Conservation (phyloP, 306 rosid species). For the Fragaria nilgerrensis region DNA sequence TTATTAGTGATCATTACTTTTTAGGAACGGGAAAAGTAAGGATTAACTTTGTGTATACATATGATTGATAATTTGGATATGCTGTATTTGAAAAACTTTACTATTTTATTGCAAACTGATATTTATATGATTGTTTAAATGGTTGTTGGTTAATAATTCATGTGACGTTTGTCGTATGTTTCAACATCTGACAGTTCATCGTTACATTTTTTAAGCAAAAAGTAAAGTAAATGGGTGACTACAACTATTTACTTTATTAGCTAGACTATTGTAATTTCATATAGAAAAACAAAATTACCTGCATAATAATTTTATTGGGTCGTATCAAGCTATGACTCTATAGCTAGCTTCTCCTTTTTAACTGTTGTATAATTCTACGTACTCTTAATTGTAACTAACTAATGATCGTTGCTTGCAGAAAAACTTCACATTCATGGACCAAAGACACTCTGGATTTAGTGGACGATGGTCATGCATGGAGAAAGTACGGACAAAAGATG, state of each 20-base stretch:
- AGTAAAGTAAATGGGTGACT: not conserved
- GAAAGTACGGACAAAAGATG: conserved; percentile 70
- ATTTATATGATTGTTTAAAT: not conserved
- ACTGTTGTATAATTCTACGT: not conserved
- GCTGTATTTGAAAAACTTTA: not conserved
- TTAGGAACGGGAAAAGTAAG: not conserved
- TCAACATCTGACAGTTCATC: not conserved
- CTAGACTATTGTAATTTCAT: not conserved
- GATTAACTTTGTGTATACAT: too few species aligned
- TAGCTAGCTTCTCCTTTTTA: not conserved
- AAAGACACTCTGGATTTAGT: conserved; percentile 31
- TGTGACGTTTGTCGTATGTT: not conserved
- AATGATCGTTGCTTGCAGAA: conserved; percentile 32
- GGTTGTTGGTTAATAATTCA: not conserved
- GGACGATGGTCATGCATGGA: conserved; percentile 71
- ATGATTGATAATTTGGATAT: not conserved
- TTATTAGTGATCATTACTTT: not conserved
- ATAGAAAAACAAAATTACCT: not conserved
- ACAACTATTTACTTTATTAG: not conserved
- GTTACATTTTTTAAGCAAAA: not conserved
- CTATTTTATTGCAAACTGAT: too few species aligned
- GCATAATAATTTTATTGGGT: not conserved
- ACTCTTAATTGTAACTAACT: not conserved
- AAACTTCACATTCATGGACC: conserved; percentile 35
- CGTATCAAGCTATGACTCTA: not conserved